Percentiles rank a stretch among this genome's conserved stretches.
phyloP scores from a whole-genome alignment of 1,284 basidiomycete genomes.

The Sporisorium exsertum region DNA sequence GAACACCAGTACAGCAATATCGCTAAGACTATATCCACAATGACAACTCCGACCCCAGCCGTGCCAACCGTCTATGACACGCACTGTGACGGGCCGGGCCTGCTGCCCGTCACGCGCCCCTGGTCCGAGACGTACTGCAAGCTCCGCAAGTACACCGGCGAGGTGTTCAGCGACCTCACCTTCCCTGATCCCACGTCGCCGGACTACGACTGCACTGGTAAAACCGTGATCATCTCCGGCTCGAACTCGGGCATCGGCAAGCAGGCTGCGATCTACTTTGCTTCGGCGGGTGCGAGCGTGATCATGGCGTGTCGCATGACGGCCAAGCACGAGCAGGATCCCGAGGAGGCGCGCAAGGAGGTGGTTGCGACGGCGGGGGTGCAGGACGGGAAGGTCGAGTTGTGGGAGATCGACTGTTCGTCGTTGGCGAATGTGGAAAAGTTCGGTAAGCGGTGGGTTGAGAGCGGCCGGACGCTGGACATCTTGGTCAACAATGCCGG shows the following conservation, averaged over 20 bases:
- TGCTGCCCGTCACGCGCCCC: slow-evolving; percentile 34
- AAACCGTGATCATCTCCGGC: slow-evolving; percentile 57
- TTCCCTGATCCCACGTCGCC: slow-evolving; percentile 25
- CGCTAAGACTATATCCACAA: not conserved
- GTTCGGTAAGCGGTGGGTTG: slow-evolving; percentile 43
- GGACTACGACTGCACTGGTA: slow-evolving; percentile 44
- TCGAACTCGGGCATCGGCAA: slow-evolving; percentile 59
- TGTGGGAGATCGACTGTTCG: slow-evolving; percentile 61
- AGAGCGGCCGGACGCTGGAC: slow-evolving; percentile 40
- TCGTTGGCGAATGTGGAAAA: slow-evolving; percentile 41
- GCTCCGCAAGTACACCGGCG: slow-evolving; percentile 33
- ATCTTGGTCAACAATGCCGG: slow-evolving; percentile 60
- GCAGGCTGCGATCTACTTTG: slow-evolving; percentile 52
- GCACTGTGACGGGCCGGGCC: slow-evolving; percentile 56
- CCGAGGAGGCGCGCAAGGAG: slow-evolving; percentile 46
- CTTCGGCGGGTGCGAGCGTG: slow-evolving; percentile 49
- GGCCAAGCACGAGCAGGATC: slow-evolving; percentile 56
- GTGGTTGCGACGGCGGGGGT: slow-evolving; percentile 22
- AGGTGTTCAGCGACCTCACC: slow-evolving; percentile 8
- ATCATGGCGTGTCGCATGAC: slow-evolving; percentile 59
- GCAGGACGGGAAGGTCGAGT: slow-evolving; percentile 37
- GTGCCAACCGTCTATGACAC: slow-evolving; percentile 56
- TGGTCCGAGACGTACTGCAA: slow-evolving; percentile 44
- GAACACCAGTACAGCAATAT: too few species aligned
- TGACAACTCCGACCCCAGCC: not conserved